These are phyloP conservation scores for Nakaseomyces bracarensis DNA, from an alignment of 1,139 yeast species.

Conservation along the genomic window DNA sequence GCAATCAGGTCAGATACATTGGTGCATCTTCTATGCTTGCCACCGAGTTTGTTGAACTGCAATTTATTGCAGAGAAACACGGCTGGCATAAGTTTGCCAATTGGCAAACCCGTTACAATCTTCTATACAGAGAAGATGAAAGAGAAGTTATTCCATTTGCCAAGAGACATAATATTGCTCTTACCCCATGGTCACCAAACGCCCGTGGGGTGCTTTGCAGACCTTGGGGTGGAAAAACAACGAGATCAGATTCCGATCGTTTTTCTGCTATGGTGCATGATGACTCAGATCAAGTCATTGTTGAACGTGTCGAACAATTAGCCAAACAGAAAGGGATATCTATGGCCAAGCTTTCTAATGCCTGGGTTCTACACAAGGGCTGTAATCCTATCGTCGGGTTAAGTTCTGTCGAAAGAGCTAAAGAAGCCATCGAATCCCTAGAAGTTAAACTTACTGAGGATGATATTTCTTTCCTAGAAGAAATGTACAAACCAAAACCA, in stretches of 20 bases:
- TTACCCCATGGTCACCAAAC: constrained; percentile 45
- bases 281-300: constrained; percentile 30
- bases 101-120: constrained; percentile 44
- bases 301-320: constrained; percentile 44
- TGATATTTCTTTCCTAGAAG: constrained; percentile 42
- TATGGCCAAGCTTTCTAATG: constrained; percentile 47
- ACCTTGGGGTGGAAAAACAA: constrained; percentile 27
- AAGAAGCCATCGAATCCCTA: constrained; percentile 43
- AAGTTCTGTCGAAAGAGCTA: constrained; percentile 40
- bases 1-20: constrained; percentile 38
- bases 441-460: constrained; percentile 39
- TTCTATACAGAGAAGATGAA: constrained; percentile 44
- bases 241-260: constrained; percentile 15
- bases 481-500: constrained; percentile 36
- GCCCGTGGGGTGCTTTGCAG: constrained; percentile 42
- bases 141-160: constrained; percentile 41
- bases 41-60: constrained; percentile 38
- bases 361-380: constrained; percentile 48
- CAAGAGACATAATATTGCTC: constrained; percentile 33
- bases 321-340: constrained; percentile 38
- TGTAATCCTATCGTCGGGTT: constrained; percentile 47
- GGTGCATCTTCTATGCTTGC: constrained; percentile 45
- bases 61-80: constrained; percentile 37
- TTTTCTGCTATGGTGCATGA: constrained; percentile 12
- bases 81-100: constrained; percentile 42